Conservation (phyloP, 176 grass and related monocot species). For the Rhynchospora tenuis region DNA sequence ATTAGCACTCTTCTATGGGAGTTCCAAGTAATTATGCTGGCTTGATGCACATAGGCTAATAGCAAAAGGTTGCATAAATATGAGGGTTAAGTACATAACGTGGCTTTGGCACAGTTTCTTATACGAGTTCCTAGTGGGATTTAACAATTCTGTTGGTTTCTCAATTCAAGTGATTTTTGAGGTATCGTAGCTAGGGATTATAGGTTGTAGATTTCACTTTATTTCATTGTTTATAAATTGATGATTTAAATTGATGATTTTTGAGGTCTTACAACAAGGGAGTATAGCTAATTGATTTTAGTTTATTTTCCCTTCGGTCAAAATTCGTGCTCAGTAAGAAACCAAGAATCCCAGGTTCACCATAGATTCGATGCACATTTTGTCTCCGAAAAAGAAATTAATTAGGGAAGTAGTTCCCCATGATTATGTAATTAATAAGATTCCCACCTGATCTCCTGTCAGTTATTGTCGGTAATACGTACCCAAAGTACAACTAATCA, state of each 20-base stretch:
- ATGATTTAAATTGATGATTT: neutral
- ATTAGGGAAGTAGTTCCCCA: neutral
- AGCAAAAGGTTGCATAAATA: conserved; percentile 17
- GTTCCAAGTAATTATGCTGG: neutral
- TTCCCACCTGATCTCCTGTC: neutral
- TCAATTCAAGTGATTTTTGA: neutral
- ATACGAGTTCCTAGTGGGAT: neutral
- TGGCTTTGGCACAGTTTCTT: neutral
- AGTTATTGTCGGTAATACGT: neutral
- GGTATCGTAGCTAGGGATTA: neutral
- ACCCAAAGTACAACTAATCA: neutral
- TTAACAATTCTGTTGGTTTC: neutral
- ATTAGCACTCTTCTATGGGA: neutral
- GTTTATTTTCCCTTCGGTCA: neutral
- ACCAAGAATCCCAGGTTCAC: neutral
- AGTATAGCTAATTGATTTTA: neutral
- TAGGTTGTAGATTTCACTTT: neutral
- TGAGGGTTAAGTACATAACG: neutral
- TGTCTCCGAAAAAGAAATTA: neutral
- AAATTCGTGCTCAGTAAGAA: neutral
- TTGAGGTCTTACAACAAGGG: neutral
- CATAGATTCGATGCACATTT: neutral
- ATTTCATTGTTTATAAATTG: neutral
- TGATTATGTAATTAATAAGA: neutral
- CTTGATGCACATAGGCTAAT: conserved; percentile 2